Evolutionary conservation across 2,329 filamentous ascomycete genomes (phyloP).

Genomic region (Pseudogymnoascus sp.): DNA sequence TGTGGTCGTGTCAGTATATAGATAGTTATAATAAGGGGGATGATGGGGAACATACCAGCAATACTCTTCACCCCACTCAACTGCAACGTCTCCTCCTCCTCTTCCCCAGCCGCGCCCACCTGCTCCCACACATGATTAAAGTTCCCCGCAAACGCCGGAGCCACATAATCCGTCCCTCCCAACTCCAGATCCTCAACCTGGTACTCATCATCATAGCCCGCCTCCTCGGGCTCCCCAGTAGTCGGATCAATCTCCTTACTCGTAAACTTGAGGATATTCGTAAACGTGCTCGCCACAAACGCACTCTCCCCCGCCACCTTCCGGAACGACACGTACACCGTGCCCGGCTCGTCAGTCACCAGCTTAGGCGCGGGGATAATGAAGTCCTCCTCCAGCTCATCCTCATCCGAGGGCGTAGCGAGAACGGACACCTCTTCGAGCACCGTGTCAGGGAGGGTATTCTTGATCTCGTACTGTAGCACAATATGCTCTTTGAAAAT

Average conservation of each 20-base stretch:
- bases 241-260: conserved; percentile 96
- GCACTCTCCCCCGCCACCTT: conserved; percentile 67
- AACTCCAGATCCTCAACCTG: conserved; percentile 92
- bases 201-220: conserved; percentile 95
- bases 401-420: conserved; percentile 71
- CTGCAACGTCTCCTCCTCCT: conserved; percentile 85
- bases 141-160: conserved; percentile 87
- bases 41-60: conserved; percentile 51
- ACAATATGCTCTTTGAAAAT: conserved; percentile 97
- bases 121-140: conserved; percentile 96
- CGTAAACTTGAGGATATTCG: conserved; percentile 91
- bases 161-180: conserved; percentile 83
- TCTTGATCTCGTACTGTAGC: conserved; percentile 94
- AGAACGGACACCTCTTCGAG: conserved; percentile 83
- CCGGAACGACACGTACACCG: conserved; percentile 91
- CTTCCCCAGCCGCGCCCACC: conserved; percentile 77
- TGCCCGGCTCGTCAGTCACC: conserved; percentile 76
- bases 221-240: conserved; percentile 84
- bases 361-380: conserved; percentile 84
- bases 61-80: conserved; percentile 85
- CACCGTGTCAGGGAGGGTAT: conserved; percentile 85
- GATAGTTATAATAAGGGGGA: not conserved
- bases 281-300: conserved; percentile 75
- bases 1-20: conserved; percentile 32
- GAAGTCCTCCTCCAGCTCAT: conserved; percentile 82